phyloP scores from a whole-genome alignment of 495 filamentous ascomycete genomes.

The Penicillium argentinense region DNA sequence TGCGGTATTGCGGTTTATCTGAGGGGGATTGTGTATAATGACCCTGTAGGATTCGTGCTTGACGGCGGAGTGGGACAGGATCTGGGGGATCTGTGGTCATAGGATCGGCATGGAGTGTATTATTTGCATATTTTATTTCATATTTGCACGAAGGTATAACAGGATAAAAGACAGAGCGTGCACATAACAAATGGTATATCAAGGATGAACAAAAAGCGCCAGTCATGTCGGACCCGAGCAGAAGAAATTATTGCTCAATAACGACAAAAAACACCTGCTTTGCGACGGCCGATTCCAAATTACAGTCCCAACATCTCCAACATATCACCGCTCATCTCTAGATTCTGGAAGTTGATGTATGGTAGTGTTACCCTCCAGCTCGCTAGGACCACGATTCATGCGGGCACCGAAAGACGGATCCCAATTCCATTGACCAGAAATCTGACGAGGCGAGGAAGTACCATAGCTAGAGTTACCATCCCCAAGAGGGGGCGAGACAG shows the following conservation, averaged over 20 bases:
- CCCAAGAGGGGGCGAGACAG: background rate
- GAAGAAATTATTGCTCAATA: background rate
- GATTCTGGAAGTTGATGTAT: constrained; percentile 5
- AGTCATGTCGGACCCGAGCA: background rate
- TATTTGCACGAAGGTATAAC: too few species aligned
- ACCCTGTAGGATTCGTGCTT: background rate
- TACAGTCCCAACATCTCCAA: background rate
- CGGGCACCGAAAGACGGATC: constrained; percentile 15
- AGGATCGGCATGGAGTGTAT: background rate
- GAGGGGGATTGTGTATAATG: background rate
- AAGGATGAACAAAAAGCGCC: background rate
- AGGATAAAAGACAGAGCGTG: too few species aligned
- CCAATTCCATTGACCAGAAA: constrained; percentile 28
- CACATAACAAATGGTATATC: background rate
- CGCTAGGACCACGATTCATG: constrained; percentile 16
- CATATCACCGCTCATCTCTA: background rate
- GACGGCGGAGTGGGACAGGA: background rate
- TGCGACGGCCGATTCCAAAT: too few species aligned
- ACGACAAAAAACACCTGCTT: too few species aligned
- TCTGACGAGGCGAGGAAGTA: constrained; percentile 1
- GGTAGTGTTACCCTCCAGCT: constrained; percentile 25
- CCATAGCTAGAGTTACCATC: background rate
- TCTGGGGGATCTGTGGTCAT: background rate
- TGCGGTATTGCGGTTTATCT: background rate
- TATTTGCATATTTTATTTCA: too few species aligned